Conservation (phyloP, 225 moss, liverwort and hornwort species). For the Polytrichum commune region DNA sequence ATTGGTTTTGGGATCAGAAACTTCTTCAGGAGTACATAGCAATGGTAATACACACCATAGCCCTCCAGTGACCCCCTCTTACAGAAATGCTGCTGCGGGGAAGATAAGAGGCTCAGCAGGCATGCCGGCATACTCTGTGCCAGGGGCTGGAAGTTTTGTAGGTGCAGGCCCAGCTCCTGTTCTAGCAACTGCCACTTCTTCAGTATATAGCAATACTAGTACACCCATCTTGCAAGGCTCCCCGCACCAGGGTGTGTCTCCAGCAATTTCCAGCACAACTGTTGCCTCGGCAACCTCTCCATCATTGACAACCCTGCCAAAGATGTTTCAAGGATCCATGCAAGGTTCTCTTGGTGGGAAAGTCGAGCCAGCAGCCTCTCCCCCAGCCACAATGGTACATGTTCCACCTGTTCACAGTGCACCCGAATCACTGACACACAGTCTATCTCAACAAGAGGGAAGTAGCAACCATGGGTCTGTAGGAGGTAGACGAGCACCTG, state of each 20-base stretch:
- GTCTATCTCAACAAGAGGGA: constrained; percentile 38
- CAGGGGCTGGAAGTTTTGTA: constrained; percentile 27
- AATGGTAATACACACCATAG: constrained; percentile 64
- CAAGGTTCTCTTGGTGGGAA: constrained; percentile 42
- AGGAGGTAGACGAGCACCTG: constrained; percentile 60
- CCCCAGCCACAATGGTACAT: constrained; percentile 28
- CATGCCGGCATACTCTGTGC: constrained; percentile 37
- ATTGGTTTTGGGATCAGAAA: constrained; percentile 58
- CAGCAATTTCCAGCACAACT: constrained; percentile 27
- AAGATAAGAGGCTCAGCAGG: constrained; percentile 72
- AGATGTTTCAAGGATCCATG: constrained; percentile 43
- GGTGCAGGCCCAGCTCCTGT: constrained; percentile 38
- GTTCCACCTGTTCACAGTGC: constrained; percentile 20
- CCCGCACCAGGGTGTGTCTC: constrained; percentile 24
- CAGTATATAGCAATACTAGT: constrained; percentile 29
- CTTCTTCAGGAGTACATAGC: constrained; percentile 34
- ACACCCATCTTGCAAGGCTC: constrained; percentile 21
- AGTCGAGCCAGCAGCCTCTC: constrained; percentile 26
- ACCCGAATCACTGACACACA: constrained; percentile 29
- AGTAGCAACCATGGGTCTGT: constrained; percentile 38
- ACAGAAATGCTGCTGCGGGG: constrained; percentile 95
- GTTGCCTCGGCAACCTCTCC: constrained; percentile 60
- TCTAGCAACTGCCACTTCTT: constrained; percentile 34
- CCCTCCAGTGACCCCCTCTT: constrained; percentile 88
- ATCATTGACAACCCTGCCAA: constrained; percentile 69